phyloP scores from a whole-genome alignment of 176 grass and related monocot species.

The Thalia dealbata region DNA sequence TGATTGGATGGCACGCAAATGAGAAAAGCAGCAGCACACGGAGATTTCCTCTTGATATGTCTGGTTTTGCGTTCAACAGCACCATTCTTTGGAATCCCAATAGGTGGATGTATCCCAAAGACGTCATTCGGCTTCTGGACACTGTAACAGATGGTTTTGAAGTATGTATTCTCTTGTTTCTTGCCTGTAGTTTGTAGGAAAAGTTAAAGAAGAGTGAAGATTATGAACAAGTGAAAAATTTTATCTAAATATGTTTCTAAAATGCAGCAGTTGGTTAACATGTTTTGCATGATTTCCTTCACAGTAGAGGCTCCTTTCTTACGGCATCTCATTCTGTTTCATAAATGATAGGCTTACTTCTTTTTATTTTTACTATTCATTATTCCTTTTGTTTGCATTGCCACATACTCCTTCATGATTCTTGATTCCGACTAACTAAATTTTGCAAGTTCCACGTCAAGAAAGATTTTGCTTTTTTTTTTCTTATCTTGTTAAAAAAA shows the following conservation, averaged over 20 bases:
- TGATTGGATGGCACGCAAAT: constrained; percentile 55
- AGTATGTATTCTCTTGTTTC: constrained; percentile 22
- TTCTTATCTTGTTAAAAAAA: no score
- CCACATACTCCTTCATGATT: no score
- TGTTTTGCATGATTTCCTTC: no score
- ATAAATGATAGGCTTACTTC: no score
- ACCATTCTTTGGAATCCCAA: constrained; percentile 50
- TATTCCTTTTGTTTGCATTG: no score
- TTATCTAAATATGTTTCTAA: neutral
- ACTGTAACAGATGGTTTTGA: constrained; percentile 41
- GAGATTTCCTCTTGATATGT: constrained; percentile 47
- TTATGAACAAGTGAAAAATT: neutral
- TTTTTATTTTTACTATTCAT: no score
- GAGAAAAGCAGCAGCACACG: constrained; percentile 26
- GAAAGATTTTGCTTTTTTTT: no score
- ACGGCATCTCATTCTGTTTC: no score
- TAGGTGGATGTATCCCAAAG: constrained; percentile 37
- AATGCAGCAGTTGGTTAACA: no score
- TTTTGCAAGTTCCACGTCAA: no score
- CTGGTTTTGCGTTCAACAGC: constrained; percentile 68
- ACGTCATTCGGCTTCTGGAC: constrained; percentile 40
- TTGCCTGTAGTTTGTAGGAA: neutral
- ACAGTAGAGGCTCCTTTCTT: no score
- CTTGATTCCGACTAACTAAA: no score
- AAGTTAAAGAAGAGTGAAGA: neutral